Percentiles rank a stretch among this genome's conserved stretches.
Conservation (phyloP, 2,329 filamentous ascomycete species). For the Blastomyces emzantsi region DNA sequence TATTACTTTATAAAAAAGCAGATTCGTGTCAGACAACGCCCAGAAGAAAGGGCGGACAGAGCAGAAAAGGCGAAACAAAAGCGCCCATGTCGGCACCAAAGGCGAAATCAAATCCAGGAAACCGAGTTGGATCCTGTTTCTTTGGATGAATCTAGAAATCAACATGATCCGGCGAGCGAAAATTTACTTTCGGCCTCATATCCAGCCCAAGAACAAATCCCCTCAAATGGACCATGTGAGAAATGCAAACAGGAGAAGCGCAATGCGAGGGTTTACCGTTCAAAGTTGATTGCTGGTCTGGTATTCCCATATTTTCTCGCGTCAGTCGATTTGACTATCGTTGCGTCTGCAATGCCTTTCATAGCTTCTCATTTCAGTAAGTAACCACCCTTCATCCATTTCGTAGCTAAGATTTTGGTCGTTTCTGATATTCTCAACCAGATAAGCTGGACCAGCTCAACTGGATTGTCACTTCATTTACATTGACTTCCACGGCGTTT, state of each 20-base stretch:
- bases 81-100: slow-evolving; percentile 15
- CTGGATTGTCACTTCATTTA: slow-evolving; percentile 63
- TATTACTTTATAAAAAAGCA: slow-evolving; percentile 8
- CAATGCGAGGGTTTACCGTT: slow-evolving; percentile 41
- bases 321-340: slow-evolving; percentile 56
- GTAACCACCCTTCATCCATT: slow-evolving; percentile 15
- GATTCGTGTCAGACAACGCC: slow-evolving; percentile 1
- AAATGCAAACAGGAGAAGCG: slow-evolving; percentile 29
- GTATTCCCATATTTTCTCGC: slow-evolving; percentile 53
- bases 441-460: slow-evolving; percentile 51
- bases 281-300: slow-evolving; percentile 52
- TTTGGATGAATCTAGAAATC: slow-evolving; percentile 5
- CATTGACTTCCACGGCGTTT: slow-evolving; percentile 57
- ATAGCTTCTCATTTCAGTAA: slow-evolving; percentile 57
- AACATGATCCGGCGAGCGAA: not conserved
- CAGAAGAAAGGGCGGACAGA: slow-evolving; percentile 4
- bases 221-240: slow-evolving; percentile 13
- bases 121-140: not conserved
- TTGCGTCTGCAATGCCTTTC: slow-evolving; percentile 51
- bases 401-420: not conserved
- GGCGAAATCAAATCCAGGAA: slow-evolving; percentile 5
- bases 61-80: slow-evolving; percentile 8
- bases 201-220: not conserved
- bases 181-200: not conserved
- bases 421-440: slow-evolving; percentile 17